Base-by-base conservation (phyloP, 495 filamentous ascomycete genomes). In the Tuber indicum region DNA sequence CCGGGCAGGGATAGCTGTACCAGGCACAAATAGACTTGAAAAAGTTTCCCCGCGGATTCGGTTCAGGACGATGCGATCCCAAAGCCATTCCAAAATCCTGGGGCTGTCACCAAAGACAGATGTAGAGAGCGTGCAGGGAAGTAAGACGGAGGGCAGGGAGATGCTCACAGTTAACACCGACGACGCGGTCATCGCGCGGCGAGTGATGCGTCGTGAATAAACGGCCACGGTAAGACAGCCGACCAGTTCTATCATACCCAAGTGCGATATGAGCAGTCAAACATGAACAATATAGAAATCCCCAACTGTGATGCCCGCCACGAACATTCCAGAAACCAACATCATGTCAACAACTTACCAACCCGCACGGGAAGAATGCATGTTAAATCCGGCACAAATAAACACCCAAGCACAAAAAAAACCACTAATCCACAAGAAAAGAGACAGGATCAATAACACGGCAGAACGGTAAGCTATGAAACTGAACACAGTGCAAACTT, bases 51-150 rank as follows among this genome's bases (percentile, higher is more conserved):
- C 74, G 39, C 75, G 39, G 32, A 70, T 10, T n/a, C 72, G 46
- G 91, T 82, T 88, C 93, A 43, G 39, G 39, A 2, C 39, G 39
- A 41, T 41, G 1, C 39, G 39, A 90, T 95, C n/a, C 90, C 91
- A 10, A 96, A 96, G 81, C 93, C 93, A 17, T 94, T 95, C 79
- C 87, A 89, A n/a, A 90, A 92, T 70, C 85, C 87, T 16, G 2
- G 91, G 93, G 45, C 85, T 94, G 32, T 86, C 91, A 45, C 88
- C 89, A 12, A 93, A 92, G 85, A 92, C 32, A 32, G 32, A 32
- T 32, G 1, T 93, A 77, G 87, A 88, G 75, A 86, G 71, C 70
- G 76, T 84, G 76, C 69, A 72, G 19, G 75, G 14, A 84, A 72
- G 52, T 73, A 14, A 3, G 12, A 1, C 0, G 43, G 7, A 44